Percentiles rank a stretch among this genome's conserved stretches.
These are phyloP conservation scores for Shiraia bambusicola DNA, from an alignment of 2,329 filamentous ascomycete species.

Conservation along the genomic window DNA sequence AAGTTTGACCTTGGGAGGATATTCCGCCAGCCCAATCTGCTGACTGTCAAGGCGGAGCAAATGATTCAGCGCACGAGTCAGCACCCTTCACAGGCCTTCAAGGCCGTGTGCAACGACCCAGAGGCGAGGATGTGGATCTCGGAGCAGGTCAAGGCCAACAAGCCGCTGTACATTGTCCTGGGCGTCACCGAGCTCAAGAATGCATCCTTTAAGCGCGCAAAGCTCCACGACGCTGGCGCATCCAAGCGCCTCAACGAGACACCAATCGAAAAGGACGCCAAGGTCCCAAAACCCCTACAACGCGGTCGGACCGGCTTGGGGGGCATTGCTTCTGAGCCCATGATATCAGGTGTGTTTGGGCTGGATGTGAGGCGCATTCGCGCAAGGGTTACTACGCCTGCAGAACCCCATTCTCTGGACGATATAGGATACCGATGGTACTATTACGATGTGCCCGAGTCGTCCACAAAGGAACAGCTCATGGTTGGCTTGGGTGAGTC, in stretches of 20 bases:
- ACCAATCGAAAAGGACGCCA: conserved; percentile 36
- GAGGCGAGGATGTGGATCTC: conserved; percentile 38
- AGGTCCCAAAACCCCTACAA: conserved; percentile 31
- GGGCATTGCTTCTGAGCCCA: conserved; percentile 31
- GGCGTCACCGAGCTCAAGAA: conserved; percentile 44
- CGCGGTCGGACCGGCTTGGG: conserved; percentile 31
- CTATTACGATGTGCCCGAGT: conserved; percentile 36
- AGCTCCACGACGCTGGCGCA: conserved; percentile 38
- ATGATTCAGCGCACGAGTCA: conserved; percentile 42
- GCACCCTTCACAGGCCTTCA: conserved; percentile 27
- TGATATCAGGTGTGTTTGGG: conserved; percentile 41
- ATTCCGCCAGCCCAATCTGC: conserved; percentile 41
- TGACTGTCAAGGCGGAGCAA: conserved; percentile 41
- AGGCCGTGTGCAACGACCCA: conserved; percentile 37
- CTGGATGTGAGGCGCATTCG: conserved; percentile 38
- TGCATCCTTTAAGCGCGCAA: conserved; percentile 40
- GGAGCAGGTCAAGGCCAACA: conserved; percentile 27
- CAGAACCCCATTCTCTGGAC: conserved; percentile 34
- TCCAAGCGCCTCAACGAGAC: conserved; percentile 38
- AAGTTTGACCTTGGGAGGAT: conserved; percentile 42
- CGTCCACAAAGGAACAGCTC: conserved; percentile 35
- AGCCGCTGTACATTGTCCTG: conserved; percentile 39
- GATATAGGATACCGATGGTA: conserved; percentile 38
- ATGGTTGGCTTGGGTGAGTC: conserved; percentile 38
- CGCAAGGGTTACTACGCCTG: conserved; percentile 35